These are phyloP conservation scores for Carallia brachiata DNA, from an alignment of 345 rosid species.

Conservation along the genomic window DNA sequence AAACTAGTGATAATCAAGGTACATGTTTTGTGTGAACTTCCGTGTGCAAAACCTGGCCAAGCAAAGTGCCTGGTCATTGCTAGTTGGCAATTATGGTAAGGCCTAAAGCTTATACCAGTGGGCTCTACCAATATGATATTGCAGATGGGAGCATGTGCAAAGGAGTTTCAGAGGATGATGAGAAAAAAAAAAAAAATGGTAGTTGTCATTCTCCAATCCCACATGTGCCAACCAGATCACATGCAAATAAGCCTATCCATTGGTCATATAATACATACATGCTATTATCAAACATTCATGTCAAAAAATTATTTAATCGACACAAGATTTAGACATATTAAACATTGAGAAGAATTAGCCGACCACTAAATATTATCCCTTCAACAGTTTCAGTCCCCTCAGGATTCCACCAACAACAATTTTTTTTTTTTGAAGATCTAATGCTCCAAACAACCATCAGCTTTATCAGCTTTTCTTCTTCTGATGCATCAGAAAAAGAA, in stretches of 20 bases:
- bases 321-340: background rate
- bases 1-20: too few species aligned
- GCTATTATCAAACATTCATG: slow-evolving; percentile 13
- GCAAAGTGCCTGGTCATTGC: background rate
- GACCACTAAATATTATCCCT: slow-evolving; percentile 14
- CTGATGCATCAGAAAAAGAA: background rate
- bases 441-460: background rate
- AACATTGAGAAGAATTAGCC: slow-evolving; percentile 7
- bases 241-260: slow-evolving; percentile 25
- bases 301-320: slow-evolving; percentile 15
- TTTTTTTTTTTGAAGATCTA: slow-evolving; percentile 4
- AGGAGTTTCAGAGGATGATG: background rate
- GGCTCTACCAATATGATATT: background rate
- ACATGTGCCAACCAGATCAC: slow-evolving; percentile 31
- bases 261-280: slow-evolving; percentile 7
- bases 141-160: slow-evolving; percentile 9
- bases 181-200: background rate
- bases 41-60: background rate
- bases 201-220: slow-evolving; percentile 7
- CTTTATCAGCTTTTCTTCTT: background rate
- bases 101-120: background rate
- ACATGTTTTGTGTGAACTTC: background rate
- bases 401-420: slow-evolving; percentile 11
- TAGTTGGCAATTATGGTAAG: background rate
- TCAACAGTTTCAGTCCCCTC: slow-evolving; percentile 7